Evolutionary conservation across 805 yeast species (phyloP).

Genomic region (Candida arabinofermentans): DNA sequence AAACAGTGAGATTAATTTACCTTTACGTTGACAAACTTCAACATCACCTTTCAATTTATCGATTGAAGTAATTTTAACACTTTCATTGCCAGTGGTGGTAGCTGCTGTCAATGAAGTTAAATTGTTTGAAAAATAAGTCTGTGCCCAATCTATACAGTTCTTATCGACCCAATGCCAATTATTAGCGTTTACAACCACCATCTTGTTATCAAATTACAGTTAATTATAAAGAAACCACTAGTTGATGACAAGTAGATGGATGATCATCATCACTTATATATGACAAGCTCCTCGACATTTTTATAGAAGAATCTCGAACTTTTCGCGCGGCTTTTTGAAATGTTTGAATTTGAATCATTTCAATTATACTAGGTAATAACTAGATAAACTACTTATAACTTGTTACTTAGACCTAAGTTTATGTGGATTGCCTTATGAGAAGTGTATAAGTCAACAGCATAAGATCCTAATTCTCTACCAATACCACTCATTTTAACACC

Average conservation of each 20-base stretch:
- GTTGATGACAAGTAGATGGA: too few species aligned
- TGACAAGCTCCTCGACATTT: too few species aligned
- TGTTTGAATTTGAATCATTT: too few species aligned
- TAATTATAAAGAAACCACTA: too few species aligned
- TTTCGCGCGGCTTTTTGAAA: too few species aligned
- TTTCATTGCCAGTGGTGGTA: conserved; percentile 27
- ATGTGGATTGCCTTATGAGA: conserved; percentile 69
- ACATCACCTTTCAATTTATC: conserved; percentile 87
- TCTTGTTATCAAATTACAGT: too few species aligned
- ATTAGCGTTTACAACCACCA: conserved; percentile 96
- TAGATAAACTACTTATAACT: neutral
- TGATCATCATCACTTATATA: too few species aligned
- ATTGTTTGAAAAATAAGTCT: conserved; percentile 62
- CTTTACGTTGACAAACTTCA: conserved; percentile 95
- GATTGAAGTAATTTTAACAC: conserved; percentile 39
- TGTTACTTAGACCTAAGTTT: conserved; percentile 38
- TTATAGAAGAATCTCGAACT: too few species aligned
- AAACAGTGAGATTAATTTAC: conserved; percentile 88
- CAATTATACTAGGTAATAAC: too few species aligned
- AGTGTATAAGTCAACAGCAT: conserved; percentile 59
- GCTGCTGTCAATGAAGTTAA: conserved; percentile 46
- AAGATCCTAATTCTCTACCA: conserved; percentile 65
- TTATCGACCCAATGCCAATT: conserved; percentile 99
- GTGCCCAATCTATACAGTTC: conserved; percentile 92
- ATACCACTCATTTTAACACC: conserved; percentile 66